Evolutionary conservation across 148 eudicot species (phyloP), one percentile per base, ranked within the genome.

Genomic region (Vaccinium myrtillus): DNA sequence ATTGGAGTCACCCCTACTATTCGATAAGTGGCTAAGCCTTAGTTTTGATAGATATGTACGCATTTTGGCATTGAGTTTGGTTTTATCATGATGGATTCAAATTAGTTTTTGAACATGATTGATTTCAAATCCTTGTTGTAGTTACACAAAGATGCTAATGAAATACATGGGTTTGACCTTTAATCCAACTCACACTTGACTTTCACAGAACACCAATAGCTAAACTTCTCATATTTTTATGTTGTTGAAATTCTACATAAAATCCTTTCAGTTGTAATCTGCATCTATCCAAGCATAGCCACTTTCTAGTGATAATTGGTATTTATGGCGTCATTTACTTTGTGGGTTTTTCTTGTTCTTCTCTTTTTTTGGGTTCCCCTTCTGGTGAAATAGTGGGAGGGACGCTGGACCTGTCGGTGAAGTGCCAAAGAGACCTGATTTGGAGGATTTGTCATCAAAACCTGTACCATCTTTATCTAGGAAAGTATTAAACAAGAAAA

Each of bases 401-500:
- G 63, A 74, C 59, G 83, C 53, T 63, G 85, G 48, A 46, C 50
- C 83, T 36, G 81, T 67, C 73, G 86, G 88, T 70, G 87, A 89
- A 89, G 88, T 55, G 13, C 63, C 58, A 18, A 84, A 79, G 53
- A 77, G 77, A 63, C 16, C 36, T 76, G 83, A 77, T 63, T 77
- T 14, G 79, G 87, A 16, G 46, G 81, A 53, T 80, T 77, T 84
- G 59, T 74, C 73, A 30, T 78, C 83, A 63, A 83, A 87, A 73
- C 80, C 78, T 18, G 86, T 82, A 78, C 4, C 51, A 14, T 76
- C 55, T 14, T 84, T 78, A 32, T 32, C 89, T 73, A 78, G 89
- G 82, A 92, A 90, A 84, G 77, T 87, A n/a, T 86, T 90, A 43
- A 91, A 91, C 85, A 96, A 93, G 90, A 96, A 94, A 84, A 92